Percentiles rank a stretch among this genome's conserved stretches.
These are phyloP conservation scores for Macrophomina phaseolina DNA, from an alignment of 2,329 filamentous ascomycete species.

Conservation along the genomic window DNA sequence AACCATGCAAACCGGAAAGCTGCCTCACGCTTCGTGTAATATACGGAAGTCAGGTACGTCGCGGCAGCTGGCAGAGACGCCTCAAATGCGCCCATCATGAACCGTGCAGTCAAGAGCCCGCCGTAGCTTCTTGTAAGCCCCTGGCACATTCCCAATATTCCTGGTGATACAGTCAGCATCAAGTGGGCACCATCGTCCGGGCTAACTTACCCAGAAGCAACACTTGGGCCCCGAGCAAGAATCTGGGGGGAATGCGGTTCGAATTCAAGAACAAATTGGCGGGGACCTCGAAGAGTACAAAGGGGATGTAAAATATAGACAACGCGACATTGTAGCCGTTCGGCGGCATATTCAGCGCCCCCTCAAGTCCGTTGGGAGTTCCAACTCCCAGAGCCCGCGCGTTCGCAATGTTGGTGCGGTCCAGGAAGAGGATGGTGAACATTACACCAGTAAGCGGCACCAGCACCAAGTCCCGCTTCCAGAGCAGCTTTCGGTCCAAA, in stretches of 20 bases:
- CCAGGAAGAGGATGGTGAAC: slow-evolving; percentile 38
- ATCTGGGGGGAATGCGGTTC: slow-evolving; percentile 67
- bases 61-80: slow-evolving; percentile 40
- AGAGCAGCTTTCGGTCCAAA: slow-evolving; percentile 39
- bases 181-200: slow-evolving; percentile 56
- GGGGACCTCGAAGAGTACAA: slow-evolving; percentile 75
- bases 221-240: slow-evolving; percentile 85
- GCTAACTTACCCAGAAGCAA: slow-evolving; percentile 63
- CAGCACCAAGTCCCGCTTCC: slow-evolving; percentile 46
- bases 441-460: slow-evolving; percentile 37
- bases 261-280: slow-evolving; percentile 79
- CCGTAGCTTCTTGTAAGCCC: slow-evolving; percentile 38
- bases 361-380: slow-evolving; percentile 42
- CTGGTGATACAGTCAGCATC: not conserved
- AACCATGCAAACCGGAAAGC: slow-evolving; percentile 13
- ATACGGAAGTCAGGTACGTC: slow-evolving; percentile 25
- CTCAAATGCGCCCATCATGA: slow-evolving; percentile 42
- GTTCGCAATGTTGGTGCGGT: slow-evolving; percentile 48
- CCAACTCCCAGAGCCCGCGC: slow-evolving; percentile 55
- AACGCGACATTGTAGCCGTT: slow-evolving; percentile 74
- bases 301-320: slow-evolving; percentile 86
- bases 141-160: slow-evolving; percentile 36
- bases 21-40: slow-evolving; percentile 20
- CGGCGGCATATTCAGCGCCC: slow-evolving; percentile 66
- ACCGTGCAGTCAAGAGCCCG: slow-evolving; percentile 38